Conservation (phyloP, 2,329 filamentous ascomycete genomes). For the Arthrobotrys megalospora region DNA sequence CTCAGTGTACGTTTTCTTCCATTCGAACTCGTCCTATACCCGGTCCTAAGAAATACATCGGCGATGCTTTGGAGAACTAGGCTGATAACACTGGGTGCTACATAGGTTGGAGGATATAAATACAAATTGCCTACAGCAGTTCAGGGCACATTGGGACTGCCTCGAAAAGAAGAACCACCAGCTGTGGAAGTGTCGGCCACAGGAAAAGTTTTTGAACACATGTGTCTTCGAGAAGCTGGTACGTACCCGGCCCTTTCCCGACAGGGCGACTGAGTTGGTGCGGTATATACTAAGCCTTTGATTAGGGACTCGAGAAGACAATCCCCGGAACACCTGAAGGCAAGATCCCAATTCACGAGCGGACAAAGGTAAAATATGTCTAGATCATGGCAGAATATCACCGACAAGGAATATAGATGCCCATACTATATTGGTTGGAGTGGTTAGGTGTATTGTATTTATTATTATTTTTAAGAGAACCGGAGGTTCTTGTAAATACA, state of each 20-base stretch:
- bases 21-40: neutral
- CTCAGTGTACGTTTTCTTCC: constrained; percentile 81
- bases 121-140: constrained; percentile 90
- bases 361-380: constrained; percentile 53
- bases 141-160: constrained; percentile 94
- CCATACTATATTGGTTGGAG: constrained; percentile 18
- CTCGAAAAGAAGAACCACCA: constrained; percentile 98
- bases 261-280: too few relatives aligned
- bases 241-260: too few relatives aligned
- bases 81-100: constrained; percentile 45
- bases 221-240: constrained; percentile 98
- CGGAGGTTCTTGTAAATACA: constrained; percentile 35
- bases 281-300: constrained; percentile 10
- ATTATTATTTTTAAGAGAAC: constrained; percentile 26
- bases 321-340: constrained; percentile 81
- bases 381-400: neutral
- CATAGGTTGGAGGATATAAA: constrained; percentile 92
- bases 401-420: neutral
- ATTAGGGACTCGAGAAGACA: constrained; percentile 83
- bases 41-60: neutral
- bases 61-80: neutral
- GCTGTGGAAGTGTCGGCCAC: constrained; percentile 91
- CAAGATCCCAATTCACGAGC: constrained; percentile 80
- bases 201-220: constrained; percentile 91
- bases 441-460: constrained; percentile 43